These are phyloP conservation scores for Penicillium nucicola DNA, from an alignment of 495 filamentous ascomycete species.

Conservation along the genomic window DNA sequence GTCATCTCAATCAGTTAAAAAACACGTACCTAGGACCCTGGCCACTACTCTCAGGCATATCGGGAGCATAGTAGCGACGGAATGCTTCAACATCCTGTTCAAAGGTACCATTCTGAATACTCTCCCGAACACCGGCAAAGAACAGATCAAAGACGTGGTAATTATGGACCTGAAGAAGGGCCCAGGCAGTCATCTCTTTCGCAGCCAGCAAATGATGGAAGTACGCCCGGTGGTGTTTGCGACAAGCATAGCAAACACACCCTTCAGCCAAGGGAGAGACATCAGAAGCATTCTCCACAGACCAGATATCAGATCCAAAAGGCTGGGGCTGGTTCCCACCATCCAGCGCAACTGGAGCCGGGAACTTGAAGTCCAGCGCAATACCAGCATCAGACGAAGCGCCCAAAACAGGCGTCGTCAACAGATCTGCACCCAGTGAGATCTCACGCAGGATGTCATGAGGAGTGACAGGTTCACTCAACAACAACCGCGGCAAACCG, in stretches of 20 bases:
- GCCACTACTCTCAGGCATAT: slow-evolving; percentile 70
- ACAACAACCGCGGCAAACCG: slow-evolving; percentile 66
- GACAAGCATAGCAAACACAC: slow-evolving; percentile 85
- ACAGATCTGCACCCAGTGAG: slow-evolving; percentile 71
- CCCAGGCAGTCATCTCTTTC: slow-evolving; percentile 96
- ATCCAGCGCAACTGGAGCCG: slow-evolving; percentile 31
- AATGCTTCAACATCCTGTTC: slow-evolving; percentile 59
- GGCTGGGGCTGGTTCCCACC: slow-evolving; percentile 31
- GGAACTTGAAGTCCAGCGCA: slow-evolving; percentile 77
- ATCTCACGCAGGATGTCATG: slow-evolving; percentile 73
- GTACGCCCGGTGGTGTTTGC: slow-evolving; percentile 79
- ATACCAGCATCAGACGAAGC: slow-evolving; percentile 79
- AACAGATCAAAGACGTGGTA: slow-evolving; percentile 67
- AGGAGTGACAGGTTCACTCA: slow-evolving; percentile 64
- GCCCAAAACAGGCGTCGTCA: slow-evolving; percentile 71
- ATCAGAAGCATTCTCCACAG: slow-evolving; percentile 50
- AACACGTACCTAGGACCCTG: slow-evolving; percentile 65
- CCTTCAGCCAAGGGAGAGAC: slow-evolving; percentile 52
- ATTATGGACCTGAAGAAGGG: slow-evolving; percentile 89
- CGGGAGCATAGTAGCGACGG: slow-evolving; percentile 55
- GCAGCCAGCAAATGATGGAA: slow-evolving; percentile 81
- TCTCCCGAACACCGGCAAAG: slow-evolving; percentile 64
- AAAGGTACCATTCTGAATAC: slow-evolving; percentile 60
- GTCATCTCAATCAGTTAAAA: not conserved
- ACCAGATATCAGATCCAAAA: slow-evolving; percentile 77